Base-by-base conservation (phyloP, 306 rosid species). In the Quercus mongolica region DNA sequence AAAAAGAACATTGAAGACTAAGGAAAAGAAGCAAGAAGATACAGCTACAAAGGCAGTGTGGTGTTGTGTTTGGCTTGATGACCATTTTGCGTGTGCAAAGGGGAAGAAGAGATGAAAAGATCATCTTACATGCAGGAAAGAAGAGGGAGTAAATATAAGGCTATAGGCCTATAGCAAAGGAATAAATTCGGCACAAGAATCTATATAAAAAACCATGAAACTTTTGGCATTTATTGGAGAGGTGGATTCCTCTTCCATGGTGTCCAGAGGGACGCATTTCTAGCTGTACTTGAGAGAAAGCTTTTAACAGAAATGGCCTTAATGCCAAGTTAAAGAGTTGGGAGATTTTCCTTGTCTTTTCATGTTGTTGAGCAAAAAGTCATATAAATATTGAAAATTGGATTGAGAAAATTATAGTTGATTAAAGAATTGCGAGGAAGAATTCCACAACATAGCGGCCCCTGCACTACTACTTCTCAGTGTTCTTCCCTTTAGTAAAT, bases 121-220 rank as follows among this genome's bases (percentile, higher is more conserved):
- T 73, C 68, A 75, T 78, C 87, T 56, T 71, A 84, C 63, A 79
- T 13, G 72, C 62, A 64, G 74, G 83, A 75, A 82, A 46, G 69
- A 59, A 17, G 81, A 55, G 26, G 80, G 58, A 31, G 78, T 68
- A 79, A 81, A 88, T n/a, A n/a, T n/a, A n/a, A n/a, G n/a, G n/a
- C n/a, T n/a, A n/a, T n/a, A n/a, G n/a, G n/a, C n/a, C n/a, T 73
- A 23, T 26, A 68, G 76, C 74, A 38, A n/a, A 85, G 82, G 94
- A 92, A 89, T 91, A 90, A 94, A 92, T 88, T 83, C 78, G 77
- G 75, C 19, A 54, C 82, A 74, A 80, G 97, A 91, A 91, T 88
- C 92, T 78, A 25, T 21, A 61, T 69, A 51, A 87, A 83, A 83
- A 84, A 69, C 69, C 82, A 82, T 76, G 76, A 78, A 70, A 84